A percentile compares a stretch with the other conserved stretches of the same genome.
Conservation (phyloP, 768 basidiomycete species). For the Leccinum sublutescens region DNA sequence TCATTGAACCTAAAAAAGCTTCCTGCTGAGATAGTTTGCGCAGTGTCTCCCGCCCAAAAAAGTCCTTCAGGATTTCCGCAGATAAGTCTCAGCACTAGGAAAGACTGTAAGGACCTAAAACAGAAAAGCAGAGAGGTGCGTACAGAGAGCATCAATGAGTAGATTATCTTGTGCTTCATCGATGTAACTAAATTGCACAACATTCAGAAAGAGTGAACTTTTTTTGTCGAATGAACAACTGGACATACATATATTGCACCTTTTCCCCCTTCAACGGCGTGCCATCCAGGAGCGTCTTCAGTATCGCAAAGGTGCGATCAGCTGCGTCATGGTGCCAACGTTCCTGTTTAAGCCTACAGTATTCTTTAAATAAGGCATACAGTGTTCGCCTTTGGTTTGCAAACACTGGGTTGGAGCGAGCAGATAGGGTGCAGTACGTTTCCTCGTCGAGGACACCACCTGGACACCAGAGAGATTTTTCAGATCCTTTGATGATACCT, state of each 20-base stretch:
- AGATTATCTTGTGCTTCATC: slow-evolving; percentile 77
- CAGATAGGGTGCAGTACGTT: slow-evolving; percentile 48
- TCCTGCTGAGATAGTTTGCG: slow-evolving; percentile 73
- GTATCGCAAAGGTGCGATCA: slow-evolving; percentile 59
- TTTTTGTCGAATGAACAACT: not conserved
- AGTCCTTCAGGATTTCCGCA: slow-evolving; percentile 64
- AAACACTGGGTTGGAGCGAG: slow-evolving; percentile 54
- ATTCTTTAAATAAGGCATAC: slow-evolving; percentile 55
- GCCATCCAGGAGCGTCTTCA: slow-evolving; percentile 34
- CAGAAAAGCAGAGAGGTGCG: slow-evolving; percentile 8
- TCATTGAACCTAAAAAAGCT: slow-evolving; percentile 73
- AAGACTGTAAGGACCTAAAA: not conserved
- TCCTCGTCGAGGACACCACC: slow-evolving; percentile 41
- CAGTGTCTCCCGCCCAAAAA: slow-evolving; percentile 81
- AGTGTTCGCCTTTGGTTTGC: slow-evolving; percentile 45
- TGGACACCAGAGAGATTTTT: slow-evolving; percentile 40
- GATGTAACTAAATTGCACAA: slow-evolving; percentile 45
- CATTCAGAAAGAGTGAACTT: not conserved
- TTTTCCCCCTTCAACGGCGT: slow-evolving; percentile 37
- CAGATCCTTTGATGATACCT: slow-evolving; percentile 71
- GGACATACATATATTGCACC: slow-evolving; percentile 55
- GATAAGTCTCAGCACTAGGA: slow-evolving; percentile 57
- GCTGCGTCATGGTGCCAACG: slow-evolving; percentile 52
- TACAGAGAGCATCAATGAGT: slow-evolving; percentile 61
- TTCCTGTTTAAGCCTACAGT: slow-evolving; percentile 44